Base-by-base conservation (phyloP, 345 rosid genomes). In the Brassica nigra region DNA sequence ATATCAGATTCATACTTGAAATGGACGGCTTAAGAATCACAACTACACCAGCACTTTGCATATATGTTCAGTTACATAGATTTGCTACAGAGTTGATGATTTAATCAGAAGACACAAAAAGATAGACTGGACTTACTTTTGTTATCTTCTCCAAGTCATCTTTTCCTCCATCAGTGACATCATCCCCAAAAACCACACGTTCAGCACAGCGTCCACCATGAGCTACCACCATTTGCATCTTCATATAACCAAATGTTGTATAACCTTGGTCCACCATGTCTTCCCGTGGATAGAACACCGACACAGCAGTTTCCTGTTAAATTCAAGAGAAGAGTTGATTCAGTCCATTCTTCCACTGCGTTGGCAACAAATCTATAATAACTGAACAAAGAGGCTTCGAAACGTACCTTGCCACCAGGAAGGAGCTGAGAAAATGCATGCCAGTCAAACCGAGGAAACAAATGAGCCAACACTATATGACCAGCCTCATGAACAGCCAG, bases 181-280 rank as follows among this genome's bases (percentile, higher is more conserved):
- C 91, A 81, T 92, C 90, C 0, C 97, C 97, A 75, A 87, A 91
- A 65, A 95, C 90, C 76, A 95, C 81, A 62, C 81, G 86, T 76
- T 95, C 99, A 62, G 99, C 97, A 86, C 99, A 95, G 5, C 90
- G 90, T 28, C 99, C 99, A 68, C 97, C 99, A 77, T 95, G 97
- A 84, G 99, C 91, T 67, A 95, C 97, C 79, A 92, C 95, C 97
- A 92, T 95, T 87, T 95, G 99, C 99, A 95, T 95, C 85, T 89
- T 90, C 99, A 95, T 86, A 85, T 95, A 95, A 66, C 99, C 99
- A 87, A 95, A 91, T 66, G 99, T 92, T 42, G 97, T 91, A 78
- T 95, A 91, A 71, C 97, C 97, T 88, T 91, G 97, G 86, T 95
- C 94, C 66, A 95, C 86, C 89, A 88, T 95, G 80, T 95, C 97